Conservation (phyloP, 495 filamentous ascomycete species). For the Physcia stellaris region DNA sequence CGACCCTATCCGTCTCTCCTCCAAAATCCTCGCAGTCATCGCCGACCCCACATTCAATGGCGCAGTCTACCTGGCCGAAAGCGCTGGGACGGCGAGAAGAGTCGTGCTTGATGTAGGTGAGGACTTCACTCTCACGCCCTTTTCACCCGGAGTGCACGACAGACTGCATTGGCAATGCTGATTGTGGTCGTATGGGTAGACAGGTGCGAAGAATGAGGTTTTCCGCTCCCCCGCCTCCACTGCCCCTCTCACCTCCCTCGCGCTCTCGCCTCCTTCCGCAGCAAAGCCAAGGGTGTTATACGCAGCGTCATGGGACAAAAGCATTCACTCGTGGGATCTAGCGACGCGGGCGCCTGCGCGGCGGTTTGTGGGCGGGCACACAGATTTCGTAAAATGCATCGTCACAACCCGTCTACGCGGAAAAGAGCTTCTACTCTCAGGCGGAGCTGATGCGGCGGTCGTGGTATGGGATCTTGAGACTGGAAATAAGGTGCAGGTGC, state of each 20-base stretch:
- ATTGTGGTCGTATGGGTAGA: constrained; percentile 18
- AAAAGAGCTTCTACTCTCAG: constrained; percentile 57
- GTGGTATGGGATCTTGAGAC: constrained; percentile 65
- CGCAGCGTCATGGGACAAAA: constrained; percentile 88
- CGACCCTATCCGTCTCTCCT: constrained; percentile 62
- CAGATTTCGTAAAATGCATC: constrained; percentile 81
- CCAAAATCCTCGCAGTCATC: constrained; percentile 73
- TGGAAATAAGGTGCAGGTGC: constrained; percentile 51
- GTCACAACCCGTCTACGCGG: constrained; percentile 22
- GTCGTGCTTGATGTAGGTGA: constrained; percentile 65
- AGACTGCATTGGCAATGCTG: constrained; percentile 5
- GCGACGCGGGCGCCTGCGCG: constrained; percentile 33
- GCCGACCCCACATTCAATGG: constrained; percentile 47
- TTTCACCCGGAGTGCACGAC: too few relatives aligned
- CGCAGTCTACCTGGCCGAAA: constrained; percentile 70
- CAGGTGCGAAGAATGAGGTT: constrained; percentile 29
- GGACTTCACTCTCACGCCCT: too few relatives aligned
- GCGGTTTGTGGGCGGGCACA: constrained; percentile 57
- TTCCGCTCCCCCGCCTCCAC: constrained; percentile 58
- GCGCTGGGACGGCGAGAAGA: constrained; percentile 59
- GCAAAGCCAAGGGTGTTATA: constrained; percentile 45
- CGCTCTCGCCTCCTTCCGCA: constrained; percentile 37
- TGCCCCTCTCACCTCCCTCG: constrained; percentile 66
- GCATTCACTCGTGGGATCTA: constrained; percentile 70
- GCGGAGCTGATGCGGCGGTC: constrained; percentile 74